phyloP scores from a whole-genome alignment of 148 eudicot genomes.

The Limonium bicolor region DNA sequence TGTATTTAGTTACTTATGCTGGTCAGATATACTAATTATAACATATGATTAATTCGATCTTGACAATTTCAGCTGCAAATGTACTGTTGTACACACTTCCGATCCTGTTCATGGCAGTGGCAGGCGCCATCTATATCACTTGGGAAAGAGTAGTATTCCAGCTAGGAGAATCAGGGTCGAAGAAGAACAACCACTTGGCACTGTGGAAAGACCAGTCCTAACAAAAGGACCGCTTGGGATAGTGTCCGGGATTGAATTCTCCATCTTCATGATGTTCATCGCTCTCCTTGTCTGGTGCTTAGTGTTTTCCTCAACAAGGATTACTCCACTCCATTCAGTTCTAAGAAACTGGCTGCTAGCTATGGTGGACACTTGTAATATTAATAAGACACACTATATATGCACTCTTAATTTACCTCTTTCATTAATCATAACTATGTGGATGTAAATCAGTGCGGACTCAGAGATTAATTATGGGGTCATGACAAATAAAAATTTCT shows the following conservation, averaged over 20 bases:
- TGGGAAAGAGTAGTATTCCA: constrained; percentile 22
- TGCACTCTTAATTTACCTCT: too few relatives aligned
- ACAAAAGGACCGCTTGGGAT: constrained; percentile 60
- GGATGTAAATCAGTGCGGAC: too few relatives aligned
- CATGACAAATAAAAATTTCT: too few relatives aligned
- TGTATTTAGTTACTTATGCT: background rate
- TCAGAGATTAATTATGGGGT: constrained; percentile 60
- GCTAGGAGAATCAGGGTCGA: constrained; percentile 5
- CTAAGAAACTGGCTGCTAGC: too few relatives aligned
- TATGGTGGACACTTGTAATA: constrained; percentile 20
- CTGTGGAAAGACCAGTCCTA: constrained; percentile 46
- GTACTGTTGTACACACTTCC: constrained; percentile 62
- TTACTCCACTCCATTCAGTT: constrained; percentile 21
- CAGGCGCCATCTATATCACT: constrained; percentile 37
- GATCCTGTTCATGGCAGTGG: constrained; percentile 42
- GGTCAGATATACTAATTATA: background rate
- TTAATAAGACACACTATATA: background rate
- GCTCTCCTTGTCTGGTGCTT: constrained; percentile 61
- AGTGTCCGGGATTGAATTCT: constrained; percentile 47
- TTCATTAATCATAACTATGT: too few relatives aligned
- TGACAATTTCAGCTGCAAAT: constrained; percentile 27
- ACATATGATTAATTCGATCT: background rate
- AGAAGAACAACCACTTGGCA: constrained; percentile 7
- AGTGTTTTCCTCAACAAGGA: constrained; percentile 20
- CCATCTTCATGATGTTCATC: constrained; percentile 53